Evolutionary conservation across 768 basidiomycete genomes (phyloP).

Genomic region (Suillus discolor): DNA sequence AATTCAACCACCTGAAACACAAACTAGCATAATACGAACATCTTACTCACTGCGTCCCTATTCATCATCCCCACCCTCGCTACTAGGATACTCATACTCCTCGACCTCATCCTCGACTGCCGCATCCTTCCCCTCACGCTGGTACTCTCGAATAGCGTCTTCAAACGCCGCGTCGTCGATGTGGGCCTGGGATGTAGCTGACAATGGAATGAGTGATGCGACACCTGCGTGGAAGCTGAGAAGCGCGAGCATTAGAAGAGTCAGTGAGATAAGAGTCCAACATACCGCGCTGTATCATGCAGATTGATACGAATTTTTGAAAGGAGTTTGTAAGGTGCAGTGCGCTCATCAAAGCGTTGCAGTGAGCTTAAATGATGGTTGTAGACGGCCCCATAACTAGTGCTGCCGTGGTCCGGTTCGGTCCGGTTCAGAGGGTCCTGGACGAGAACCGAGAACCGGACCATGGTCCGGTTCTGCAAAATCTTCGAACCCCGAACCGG

Average conservation of each 20-base stretch:
- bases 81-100: not conserved
- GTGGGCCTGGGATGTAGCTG: not conserved
- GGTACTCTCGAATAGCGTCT: not conserved
- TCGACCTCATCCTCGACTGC: not conserved
- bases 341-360: too few relatives aligned
- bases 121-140: not conserved
- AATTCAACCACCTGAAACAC: not conserved
- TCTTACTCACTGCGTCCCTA: not conserved
- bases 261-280: not conserved
- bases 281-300: constrained; percentile 7
- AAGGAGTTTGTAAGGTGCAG: too few relatives aligned
- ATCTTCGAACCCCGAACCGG: too few relatives aligned
- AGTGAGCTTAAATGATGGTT: too few relatives aligned
- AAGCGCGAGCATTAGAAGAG: not conserved
- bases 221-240: not conserved
- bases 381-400: too few relatives aligned
- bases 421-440: too few relatives aligned
- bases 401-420: too few relatives aligned
- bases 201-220: not conserved
- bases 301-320: not conserved
- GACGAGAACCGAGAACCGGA: too few relatives aligned
- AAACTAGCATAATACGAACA: not conserved
- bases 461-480: too few relatives aligned
- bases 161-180: not conserved
- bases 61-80: not conserved